A percentile compares a stretch with the other conserved stretches of the same genome.
Conservation (phyloP, 2,329 filamentous ascomycete species). For the Anisogramma anomala region DNA sequence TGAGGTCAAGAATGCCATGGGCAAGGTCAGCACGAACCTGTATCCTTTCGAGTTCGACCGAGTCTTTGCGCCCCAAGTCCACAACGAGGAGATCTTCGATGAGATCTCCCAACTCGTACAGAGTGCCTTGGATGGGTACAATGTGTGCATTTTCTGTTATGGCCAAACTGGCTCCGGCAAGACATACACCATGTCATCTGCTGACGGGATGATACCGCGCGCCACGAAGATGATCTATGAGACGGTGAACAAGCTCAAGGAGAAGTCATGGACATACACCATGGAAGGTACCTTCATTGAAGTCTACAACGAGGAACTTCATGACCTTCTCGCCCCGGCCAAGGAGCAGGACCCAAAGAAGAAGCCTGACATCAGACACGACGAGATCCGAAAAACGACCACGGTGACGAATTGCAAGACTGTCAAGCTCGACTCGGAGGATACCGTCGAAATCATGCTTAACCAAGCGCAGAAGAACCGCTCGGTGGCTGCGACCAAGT, state of each 20-base stretch:
- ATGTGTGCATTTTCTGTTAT: conserved; percentile 98
- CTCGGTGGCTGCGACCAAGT: conserved; percentile 90
- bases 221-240: conserved; percentile 91
- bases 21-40: conserved; percentile 61
- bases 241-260: conserved; percentile 68
- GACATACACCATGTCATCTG: conserved; percentile 87
- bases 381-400: conserved; percentile 70
- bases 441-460: conserved; percentile 70
- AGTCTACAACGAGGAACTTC: conserved; percentile 95
- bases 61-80: conserved; percentile 67
- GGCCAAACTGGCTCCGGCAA: conserved; percentile 96
- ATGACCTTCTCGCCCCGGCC: conserved; percentile 61
- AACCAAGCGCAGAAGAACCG: conserved; percentile 73
- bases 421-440: conserved; percentile 65
- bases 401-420: conserved; percentile 69
- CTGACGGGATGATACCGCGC: conserved; percentile 87
- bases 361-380: conserved; percentile 83
- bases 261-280: conserved; percentile 87
- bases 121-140: conserved; percentile 92
- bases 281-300: conserved; percentile 96
- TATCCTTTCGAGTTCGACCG: conserved; percentile 87
- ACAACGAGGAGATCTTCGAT: conserved; percentile 81
- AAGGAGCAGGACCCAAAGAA: conserved; percentile 63
- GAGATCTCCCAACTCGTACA: conserved; percentile 97
- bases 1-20: conserved; percentile 73